These are phyloP conservation scores for Alternaria conjuncta DNA, from an alignment of 2,329 filamentous ascomycete genomes.

Conservation along the genomic window DNA sequence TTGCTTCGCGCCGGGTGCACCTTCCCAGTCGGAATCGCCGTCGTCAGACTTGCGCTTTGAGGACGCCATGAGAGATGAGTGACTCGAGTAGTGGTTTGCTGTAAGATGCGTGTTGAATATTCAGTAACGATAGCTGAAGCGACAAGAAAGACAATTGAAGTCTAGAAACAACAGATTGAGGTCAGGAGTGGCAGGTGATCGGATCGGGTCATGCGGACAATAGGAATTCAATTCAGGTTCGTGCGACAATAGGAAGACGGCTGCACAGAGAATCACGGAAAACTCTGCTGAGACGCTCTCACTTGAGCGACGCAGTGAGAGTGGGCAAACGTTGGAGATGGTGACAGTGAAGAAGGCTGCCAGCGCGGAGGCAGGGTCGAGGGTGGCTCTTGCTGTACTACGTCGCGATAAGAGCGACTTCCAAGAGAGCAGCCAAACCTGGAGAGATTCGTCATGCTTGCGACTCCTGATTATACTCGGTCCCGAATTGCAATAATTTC, in stretches of 20 bases:
- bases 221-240: not conserved
- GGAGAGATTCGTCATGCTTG: not conserved
- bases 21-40: not conserved
- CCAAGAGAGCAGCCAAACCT: not conserved
- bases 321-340: not conserved
- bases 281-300: not conserved
- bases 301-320: not conserved
- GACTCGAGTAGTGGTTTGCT: not conserved
- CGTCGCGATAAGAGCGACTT: not conserved
- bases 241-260: not conserved
- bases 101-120: not conserved
- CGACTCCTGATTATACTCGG: not conserved
- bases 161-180: not conserved
- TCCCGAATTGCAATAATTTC: not conserved
- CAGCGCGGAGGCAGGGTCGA: not conserved
- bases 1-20: not conserved
- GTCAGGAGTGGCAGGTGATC: not conserved
- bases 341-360: conserved; percentile 9
- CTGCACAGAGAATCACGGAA: no score
- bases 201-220: not conserved
- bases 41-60: not conserved
- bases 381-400: conserved; percentile 1
- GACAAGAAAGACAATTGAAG: not conserved
- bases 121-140: not conserved
- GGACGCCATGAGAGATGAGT: not conserved